A percentile compares a stretch with the other conserved stretches of the same genome.
phyloP scores from a whole-genome alignment of 1,139 yeast genomes.

The Protomyces macrosporus region DNA sequence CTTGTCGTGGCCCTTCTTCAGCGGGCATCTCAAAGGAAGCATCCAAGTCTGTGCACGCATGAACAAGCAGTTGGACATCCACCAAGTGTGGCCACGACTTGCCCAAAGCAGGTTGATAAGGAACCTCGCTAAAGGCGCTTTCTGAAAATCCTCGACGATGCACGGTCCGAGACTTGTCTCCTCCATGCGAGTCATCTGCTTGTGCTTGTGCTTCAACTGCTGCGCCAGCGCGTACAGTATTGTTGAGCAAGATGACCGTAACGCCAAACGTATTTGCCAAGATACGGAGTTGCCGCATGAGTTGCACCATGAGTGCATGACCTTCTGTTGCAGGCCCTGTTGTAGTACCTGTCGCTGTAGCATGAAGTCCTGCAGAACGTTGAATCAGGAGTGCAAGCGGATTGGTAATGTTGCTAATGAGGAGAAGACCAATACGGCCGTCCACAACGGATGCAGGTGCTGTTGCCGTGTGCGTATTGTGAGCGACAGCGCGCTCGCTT shows the following conservation, averaged over 20 bases:
- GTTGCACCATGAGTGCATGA: slow-evolving; percentile 16
- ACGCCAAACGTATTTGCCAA: slow-evolving; percentile 2
- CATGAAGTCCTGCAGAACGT: slow-evolving; percentile 1
- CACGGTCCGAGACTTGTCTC: too few relatives aligned
- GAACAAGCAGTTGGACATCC: slow-evolving; percentile 18
- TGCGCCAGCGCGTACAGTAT: slow-evolving; percentile 8
- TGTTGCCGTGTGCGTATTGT: not conserved
- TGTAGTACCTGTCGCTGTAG: not conserved
- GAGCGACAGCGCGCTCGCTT: not conserved
- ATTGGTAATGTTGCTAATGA: slow-evolving; percentile 24
- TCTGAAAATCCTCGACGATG: not conserved
- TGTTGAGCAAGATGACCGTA: slow-evolving; percentile 14
- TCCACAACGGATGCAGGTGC: not conserved
- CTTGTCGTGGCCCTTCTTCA: slow-evolving; percentile 8
- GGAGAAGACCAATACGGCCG: slow-evolving; percentile 16
- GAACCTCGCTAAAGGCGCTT: slow-evolving; percentile 15
- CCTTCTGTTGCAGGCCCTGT: slow-evolving; percentile 3
- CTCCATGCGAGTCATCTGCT: not conserved
- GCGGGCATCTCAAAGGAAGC: not conserved
- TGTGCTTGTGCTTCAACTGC: not conserved
- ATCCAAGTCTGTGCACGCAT: slow-evolving; percentile 6
- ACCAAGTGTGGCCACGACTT: slow-evolving; percentile 24
- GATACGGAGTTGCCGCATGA: slow-evolving; percentile 4
- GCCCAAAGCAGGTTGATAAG: slow-evolving; percentile 25
- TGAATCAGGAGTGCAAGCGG: slow-evolving; percentile 25